Evolutionary conservation across 1,284 basidiomycete species (phyloP).

Genomic region (Thelephora terrestris): DNA sequence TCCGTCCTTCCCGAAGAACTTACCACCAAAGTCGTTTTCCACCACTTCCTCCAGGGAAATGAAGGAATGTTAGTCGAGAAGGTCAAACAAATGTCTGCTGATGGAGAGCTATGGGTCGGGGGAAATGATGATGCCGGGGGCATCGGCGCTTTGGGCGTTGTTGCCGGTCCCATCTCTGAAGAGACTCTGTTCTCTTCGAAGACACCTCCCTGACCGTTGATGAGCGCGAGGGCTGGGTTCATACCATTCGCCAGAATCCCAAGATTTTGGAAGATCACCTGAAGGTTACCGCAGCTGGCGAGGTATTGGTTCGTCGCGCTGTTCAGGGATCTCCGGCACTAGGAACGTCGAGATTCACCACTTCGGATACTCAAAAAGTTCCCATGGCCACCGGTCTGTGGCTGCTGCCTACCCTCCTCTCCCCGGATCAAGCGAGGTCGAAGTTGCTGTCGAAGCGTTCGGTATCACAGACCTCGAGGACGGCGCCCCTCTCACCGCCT

Average conservation of each 20-base stretch:
- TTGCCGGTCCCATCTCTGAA: slow-evolving; percentile 20
- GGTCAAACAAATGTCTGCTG: slow-evolving; percentile 15
- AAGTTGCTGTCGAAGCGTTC: not conserved
- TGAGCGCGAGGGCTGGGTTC: slow-evolving; percentile 16
- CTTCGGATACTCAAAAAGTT: not conserved
- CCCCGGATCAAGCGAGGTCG: not conserved
- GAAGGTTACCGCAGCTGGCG: slow-evolving; percentile 12
- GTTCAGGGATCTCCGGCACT: not conserved
- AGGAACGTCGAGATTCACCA: not conserved
- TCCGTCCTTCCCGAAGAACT: slow-evolving; percentile 7
- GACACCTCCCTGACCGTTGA: slow-evolving; percentile 18
- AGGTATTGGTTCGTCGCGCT: not conserved
- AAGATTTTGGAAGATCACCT: slow-evolving; percentile 21
- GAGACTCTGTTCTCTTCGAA: slow-evolving; percentile 19
- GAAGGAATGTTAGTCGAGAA: slow-evolving; percentile 19
- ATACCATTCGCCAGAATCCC: slow-evolving; percentile 17
- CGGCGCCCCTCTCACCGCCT: not conserved
- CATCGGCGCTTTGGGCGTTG: slow-evolving; percentile 20
- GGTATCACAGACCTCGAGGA: not conserved
- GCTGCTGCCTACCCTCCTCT: slow-evolving; percentile 1
- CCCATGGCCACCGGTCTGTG: not conserved
- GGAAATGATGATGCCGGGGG: slow-evolving; percentile 20
- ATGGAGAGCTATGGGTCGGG: slow-evolving; percentile 19
- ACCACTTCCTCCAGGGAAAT: slow-evolving; percentile 16
- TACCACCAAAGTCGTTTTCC: slow-evolving; percentile 18